Percentiles rank a stretch among this genome's conserved stretches.
Conservation (phyloP, 768 basidiomycete species). For the Tulasnella sp. region DNA sequence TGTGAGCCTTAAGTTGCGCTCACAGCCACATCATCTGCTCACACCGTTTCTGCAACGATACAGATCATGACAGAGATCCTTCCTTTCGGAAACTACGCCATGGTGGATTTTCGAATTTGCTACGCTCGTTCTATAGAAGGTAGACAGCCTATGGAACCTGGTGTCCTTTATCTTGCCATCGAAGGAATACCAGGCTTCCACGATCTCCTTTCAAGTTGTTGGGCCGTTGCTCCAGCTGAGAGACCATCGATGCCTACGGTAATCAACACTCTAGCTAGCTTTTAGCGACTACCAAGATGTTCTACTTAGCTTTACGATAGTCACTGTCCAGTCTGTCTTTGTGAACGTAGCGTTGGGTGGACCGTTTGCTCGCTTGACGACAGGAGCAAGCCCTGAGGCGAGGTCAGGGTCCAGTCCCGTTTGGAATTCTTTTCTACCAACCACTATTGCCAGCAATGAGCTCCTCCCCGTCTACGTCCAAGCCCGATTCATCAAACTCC, state of each 20-base stretch:
- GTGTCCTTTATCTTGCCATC: not conserved
- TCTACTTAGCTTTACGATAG: not conserved
- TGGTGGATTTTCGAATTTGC: not conserved
- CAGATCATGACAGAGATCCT: not conserved
- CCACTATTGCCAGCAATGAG: not conserved
- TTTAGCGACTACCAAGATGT: not conserved
- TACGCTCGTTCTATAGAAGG: not conserved
- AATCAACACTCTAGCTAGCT: no score
- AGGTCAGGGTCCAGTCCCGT: not conserved
- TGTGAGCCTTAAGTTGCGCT: no score
- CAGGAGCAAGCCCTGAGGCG: not conserved
- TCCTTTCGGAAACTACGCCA: not conserved
- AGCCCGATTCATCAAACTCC: not conserved
- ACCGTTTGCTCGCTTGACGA: no score
- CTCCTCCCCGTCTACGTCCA: not conserved
- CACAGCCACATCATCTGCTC: no score
- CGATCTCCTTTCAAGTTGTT: not conserved
- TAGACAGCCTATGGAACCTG: no score
- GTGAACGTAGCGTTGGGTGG: no score
- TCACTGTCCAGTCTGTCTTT: no score
- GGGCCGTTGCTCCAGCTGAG: not conserved
- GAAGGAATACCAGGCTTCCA: not conserved
- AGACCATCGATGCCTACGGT: no score
- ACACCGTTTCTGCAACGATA: no score
- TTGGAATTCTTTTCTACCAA: not conserved